Percentiles rank a stretch among this genome's conserved stretches.
phyloP scores from a whole-genome alignment of 352 stramenopile genomes.

The Phytophthora uliginosa region DNA sequence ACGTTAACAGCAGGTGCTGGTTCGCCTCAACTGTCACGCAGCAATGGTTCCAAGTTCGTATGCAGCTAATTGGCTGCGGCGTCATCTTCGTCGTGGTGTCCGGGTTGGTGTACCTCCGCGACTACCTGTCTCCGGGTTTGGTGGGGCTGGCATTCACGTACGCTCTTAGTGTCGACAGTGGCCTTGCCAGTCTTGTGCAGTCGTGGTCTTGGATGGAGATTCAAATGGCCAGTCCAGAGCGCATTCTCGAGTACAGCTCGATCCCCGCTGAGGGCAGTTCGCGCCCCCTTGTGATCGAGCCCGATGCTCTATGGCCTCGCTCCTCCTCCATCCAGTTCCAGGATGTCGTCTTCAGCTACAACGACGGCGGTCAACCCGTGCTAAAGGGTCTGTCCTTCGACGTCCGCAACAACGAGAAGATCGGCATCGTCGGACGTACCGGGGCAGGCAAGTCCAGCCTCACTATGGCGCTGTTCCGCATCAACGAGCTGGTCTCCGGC shows the following conservation, averaged over 20 bases:
- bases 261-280: conserved; percentile 34
- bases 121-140: conserved; percentile 60
- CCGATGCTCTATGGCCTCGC: conserved; percentile 62
- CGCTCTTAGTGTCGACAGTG: conserved; percentile 87
- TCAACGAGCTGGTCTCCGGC: conserved; percentile 73
- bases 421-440: conserved; percentile 89
- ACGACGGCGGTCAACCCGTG: conserved; percentile 5
- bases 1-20: conserved; percentile 40
- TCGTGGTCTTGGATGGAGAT: conserved; percentile 49
- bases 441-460: conserved; percentile 86
- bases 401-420: conserved; percentile 59
- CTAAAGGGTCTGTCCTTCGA: conserved; percentile 61
- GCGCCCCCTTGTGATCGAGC: conserved; percentile 31
- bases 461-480: conserved; percentile 87
- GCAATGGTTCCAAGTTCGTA: conserved; percentile 58
- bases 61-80: conserved; percentile 53
- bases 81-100: conserved; percentile 50
- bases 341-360: conserved; percentile 26
- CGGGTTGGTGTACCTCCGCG: conserved; percentile 45
- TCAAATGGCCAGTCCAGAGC: conserved; percentile 52
- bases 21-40: conserved; percentile 37
- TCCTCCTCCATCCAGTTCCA: conserved; percentile 77
- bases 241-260: conserved; percentile 51
- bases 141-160: conserved; percentile 90
- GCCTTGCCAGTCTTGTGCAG: conserved; percentile 57